Conservation (phyloP, 352 stramenopile species). For the Pelagophyceae sp. region DNA sequence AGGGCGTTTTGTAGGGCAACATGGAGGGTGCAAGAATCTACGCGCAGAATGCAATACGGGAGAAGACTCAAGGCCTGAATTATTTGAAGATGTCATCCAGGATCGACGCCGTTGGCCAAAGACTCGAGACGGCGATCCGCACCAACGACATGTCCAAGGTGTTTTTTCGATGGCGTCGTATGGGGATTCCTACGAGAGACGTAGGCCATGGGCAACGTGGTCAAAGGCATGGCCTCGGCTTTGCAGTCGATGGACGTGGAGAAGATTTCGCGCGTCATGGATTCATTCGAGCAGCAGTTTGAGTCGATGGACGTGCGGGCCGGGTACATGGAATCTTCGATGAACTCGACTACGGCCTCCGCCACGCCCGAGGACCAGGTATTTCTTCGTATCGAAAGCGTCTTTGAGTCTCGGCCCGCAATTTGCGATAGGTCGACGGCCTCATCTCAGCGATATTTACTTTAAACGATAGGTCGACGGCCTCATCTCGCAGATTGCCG, state of each 20-base stretch:
- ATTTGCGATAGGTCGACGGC: too few species aligned
- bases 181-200: constrained; percentile 48
- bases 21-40: constrained; percentile 95
- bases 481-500: constrained; percentile 93
- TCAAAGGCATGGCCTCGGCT: constrained; percentile 90
- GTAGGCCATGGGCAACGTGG: constrained; percentile 87
- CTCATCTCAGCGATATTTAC: too few species aligned
- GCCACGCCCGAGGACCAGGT: constrained; percentile 85
- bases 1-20: constrained; percentile 76
- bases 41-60: constrained; percentile 78
- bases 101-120: constrained; percentile 88
- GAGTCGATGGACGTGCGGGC: constrained; percentile 95
- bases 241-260: constrained; percentile 94
- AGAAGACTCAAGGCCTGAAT: constrained; percentile 84
- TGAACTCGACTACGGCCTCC: constrained; percentile 87
- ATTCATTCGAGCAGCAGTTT: constrained; percentile 98
- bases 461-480: constrained; percentile 69
- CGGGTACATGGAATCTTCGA: constrained; percentile 94
- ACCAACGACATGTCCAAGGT: constrained; percentile 70
- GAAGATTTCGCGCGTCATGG: constrained; percentile 89
- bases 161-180: background rate
- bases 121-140: constrained; percentile 90
- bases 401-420: too few species aligned
- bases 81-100: constrained; percentile 85
- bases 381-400: too few species aligned